Percentiles rank a stretch among this genome's conserved stretches.
phyloP scores from a whole-genome alignment of 1,284 basidiomycete genomes.

The Malassezia globosa region DNA sequence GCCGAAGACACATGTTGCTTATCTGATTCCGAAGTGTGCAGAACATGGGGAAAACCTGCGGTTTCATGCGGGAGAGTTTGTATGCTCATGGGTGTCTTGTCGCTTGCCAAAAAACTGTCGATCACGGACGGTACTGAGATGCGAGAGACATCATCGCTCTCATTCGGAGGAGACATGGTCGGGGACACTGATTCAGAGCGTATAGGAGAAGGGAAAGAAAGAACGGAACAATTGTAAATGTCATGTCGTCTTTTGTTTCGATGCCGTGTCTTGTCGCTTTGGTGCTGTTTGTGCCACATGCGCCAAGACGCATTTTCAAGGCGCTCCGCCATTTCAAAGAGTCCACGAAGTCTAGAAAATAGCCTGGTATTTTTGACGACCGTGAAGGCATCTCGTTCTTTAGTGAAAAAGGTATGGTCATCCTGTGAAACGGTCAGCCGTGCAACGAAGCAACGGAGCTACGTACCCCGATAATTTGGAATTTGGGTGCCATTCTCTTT shows the following conservation, averaged over 20 bases:
- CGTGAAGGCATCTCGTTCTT: conserved; percentile 1
- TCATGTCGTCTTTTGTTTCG: no score
- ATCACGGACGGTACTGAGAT: no score
- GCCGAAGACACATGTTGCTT: conserved; percentile 14
- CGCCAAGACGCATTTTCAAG: conserved; percentile 15
- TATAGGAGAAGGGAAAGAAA: no score
- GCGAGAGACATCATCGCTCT: no score
- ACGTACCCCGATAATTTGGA: conserved; percentile 11
- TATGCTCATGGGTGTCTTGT: no score
- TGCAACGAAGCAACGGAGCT: not conserved
- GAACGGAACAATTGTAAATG: no score
- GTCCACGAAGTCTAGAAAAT: not conserved
- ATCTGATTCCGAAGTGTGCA: not conserved
- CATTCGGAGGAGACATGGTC: no score
- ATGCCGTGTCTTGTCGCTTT: not conserved
- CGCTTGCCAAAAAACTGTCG: no score
- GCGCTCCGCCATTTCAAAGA: conserved; percentile 2
- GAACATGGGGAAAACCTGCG: not conserved
- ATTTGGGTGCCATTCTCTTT: conserved; percentile 1
- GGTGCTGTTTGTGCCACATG: conserved; percentile 9
- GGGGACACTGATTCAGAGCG: no score
- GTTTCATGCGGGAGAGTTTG: no score
- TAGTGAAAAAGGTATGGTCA: conserved; percentile 1
- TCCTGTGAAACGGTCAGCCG: not conserved
- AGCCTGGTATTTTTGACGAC: conserved; percentile 6